Evolutionary conservation across 148 eudicot species (phyloP).

Genomic region (Heliamphora exappendiculata): DNA sequence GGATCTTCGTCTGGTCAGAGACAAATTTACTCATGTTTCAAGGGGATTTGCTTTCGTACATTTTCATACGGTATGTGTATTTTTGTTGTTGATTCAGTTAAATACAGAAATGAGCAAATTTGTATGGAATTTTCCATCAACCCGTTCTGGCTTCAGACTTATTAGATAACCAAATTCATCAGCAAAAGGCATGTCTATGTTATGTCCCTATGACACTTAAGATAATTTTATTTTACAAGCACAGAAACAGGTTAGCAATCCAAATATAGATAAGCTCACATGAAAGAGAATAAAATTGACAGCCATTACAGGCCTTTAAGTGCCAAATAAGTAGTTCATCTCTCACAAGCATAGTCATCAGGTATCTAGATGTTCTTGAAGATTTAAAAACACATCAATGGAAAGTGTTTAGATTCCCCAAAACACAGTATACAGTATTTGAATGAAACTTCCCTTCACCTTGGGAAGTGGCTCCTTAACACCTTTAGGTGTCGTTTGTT

Average conservation of each 20-base stretch:
- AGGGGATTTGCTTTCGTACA: slow-evolving; percentile 95
- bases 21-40: slow-evolving; percentile 95
- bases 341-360: background rate
- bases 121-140: background rate
- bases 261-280: background rate
- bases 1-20: slow-evolving; percentile 98
- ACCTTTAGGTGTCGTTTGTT: too few species aligned
- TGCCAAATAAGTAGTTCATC: too few species aligned
- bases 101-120: background rate
- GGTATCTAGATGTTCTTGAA: background rate
- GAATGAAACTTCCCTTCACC: background rate
- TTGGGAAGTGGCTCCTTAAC: background rate
- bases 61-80: slow-evolving; percentile 63
- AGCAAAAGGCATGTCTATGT: background rate
- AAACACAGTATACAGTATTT: background rate
- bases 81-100: background rate
- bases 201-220: background rate
- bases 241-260: background rate
- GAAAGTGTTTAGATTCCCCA: background rate
- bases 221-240: background rate
- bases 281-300: background rate
- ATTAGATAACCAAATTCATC: background rate
- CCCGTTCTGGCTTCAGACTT: background rate
- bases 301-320: background rate
- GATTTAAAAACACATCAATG: background rate